phyloP scores from a whole-genome alignment of 2,329 filamentous ascomycete genomes.

The Ceratocystis cacaofunesta region DNA sequence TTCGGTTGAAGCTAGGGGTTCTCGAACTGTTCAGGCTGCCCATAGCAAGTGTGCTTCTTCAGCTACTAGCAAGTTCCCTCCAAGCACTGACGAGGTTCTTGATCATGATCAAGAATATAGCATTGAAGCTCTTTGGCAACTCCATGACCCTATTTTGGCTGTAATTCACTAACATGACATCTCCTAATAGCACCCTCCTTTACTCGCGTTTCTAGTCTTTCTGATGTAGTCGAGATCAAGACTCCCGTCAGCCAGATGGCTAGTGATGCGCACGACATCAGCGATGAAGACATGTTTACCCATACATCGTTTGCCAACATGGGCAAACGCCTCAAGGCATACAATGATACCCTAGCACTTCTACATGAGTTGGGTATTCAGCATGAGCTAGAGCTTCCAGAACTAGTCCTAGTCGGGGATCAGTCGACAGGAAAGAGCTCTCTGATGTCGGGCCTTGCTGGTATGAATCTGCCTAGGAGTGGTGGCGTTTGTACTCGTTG shows the following conservation, averaged over 20 bases:
- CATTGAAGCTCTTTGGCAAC: no score
- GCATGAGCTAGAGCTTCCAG: conserved; percentile 55
- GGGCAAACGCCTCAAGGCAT: conserved; percentile 46
- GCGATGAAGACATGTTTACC: conserved; percentile 27
- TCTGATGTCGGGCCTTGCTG: conserved; percentile 48
- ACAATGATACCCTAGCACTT: conserved; percentile 50
- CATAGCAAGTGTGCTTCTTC: neutral
- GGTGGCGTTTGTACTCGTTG: conserved; percentile 66
- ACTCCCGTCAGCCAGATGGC: conserved; percentile 4
- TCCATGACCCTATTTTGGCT: neutral
- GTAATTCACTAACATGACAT: neutral
- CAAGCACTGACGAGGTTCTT: neutral
- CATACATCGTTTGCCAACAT: conserved; percentile 37
- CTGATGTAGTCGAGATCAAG: conserved; percentile 2
- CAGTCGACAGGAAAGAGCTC: conserved; percentile 74
- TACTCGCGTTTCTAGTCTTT: neutral
- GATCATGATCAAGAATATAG: neutral
- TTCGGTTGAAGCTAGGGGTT: neutral
- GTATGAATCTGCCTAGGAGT: conserved; percentile 56
- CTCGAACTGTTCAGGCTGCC: neutral
- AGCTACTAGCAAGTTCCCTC: neutral
- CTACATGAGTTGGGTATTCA: conserved; percentile 60
- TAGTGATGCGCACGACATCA: neutral
- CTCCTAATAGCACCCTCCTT: neutral
- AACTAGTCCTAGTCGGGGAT: conserved; percentile 71